Evolutionary conservation across 176 grass and related monocot genomes (phyloP), one percentile per base, ranked within the genome.

Genomic region (Rhynchospora tenuis): DNA sequence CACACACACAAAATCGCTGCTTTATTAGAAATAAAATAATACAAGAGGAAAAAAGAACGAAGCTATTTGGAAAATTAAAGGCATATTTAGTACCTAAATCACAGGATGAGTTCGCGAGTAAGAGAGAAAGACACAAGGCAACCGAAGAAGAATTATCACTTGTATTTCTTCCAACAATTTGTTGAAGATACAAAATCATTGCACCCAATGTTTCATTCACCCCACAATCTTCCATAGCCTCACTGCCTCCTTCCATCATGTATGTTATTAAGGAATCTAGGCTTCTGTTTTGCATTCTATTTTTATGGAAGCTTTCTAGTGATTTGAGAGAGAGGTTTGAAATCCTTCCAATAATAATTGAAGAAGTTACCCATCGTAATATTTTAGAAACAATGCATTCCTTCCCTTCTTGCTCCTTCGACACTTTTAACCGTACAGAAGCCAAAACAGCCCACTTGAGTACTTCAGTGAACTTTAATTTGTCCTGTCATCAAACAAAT

Each of bases 151-250:
- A 86, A 81, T n/a, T 59, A 43, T 85, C 67, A 31, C 23, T 22
- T 6, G 20, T 86, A 58, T 87, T 94, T 55, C 68, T 88, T 60
- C 81, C 46, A n/a, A 84, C 44, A 87, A 89, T 70, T 50, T 87
- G 77, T 90, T 94, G 90, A 83, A 97, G 95, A 81, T 92, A 91
- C 56, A 97, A 26, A 84, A 94, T 88, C 72, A 83, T 89, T 79
- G 76, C 60, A 88, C 87, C 90, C 66, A 97, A 77, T 64, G 77
- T 83, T 28, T 94, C 87, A 85, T 88, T 90, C 68, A 61, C 85
- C 73, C 28, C 61, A 61, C 59, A 86, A 45, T 54, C 81, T 56
- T 85, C 55, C 29, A 58, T 70, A n/a, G 31, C 66, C 44, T 84
- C 60, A 88, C 48, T 82, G 16, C 48, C 42, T 33, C 69, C 87